Evolutionary conservation across 192 early-diverging fungal genomes (phyloP), one percentile per base, ranked within the genome.

Genomic region (Coemansia sp.): DNA sequence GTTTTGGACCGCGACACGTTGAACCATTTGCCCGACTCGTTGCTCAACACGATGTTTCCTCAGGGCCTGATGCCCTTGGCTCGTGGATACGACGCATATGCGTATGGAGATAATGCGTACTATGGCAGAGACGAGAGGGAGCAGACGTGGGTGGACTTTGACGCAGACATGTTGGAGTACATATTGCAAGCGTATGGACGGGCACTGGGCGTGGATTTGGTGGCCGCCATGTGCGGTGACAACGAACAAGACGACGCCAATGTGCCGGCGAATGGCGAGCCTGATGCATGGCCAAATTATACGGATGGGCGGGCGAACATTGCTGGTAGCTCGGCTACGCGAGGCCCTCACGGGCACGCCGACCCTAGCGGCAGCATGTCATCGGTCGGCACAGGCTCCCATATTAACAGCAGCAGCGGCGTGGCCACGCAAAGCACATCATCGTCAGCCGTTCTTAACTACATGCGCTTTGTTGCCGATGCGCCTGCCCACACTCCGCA

Each of bases 141-240:
- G 61, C 72, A 60, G 23, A 70, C 75, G 3, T 82, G 80, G 80
- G 82, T 84, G 10, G 82, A 84, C 70, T 84, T 84, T 71, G 70
- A 80, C 65, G 72, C 77, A 1, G 74, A 75, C 52, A 80, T 80
- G 74, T 68, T 84, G 11, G 73, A 71, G 38, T 80, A 84, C 65
- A 73, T 84, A 54, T 66, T 83, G 37, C 72, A 62, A 17, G 66
- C 73, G 27, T 83, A 83, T 45, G 65, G 72, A 49, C 57, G 59
- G 21, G 50, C 67, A 11, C 65, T 77, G 38, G 76, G 63, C 39
- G 55, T 59, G 1, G 67, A 75, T 60, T 52, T 75, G 54, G 62
- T 74, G 14, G 65, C 66, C 14, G 53, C 53, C 22, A 7, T 16
- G 22, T 35, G 31, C 7, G 31, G 31, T 8, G 31, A 35, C 31